Conservation (phyloP, 441 rosid genomes). For the Hura crepitans region DNA sequence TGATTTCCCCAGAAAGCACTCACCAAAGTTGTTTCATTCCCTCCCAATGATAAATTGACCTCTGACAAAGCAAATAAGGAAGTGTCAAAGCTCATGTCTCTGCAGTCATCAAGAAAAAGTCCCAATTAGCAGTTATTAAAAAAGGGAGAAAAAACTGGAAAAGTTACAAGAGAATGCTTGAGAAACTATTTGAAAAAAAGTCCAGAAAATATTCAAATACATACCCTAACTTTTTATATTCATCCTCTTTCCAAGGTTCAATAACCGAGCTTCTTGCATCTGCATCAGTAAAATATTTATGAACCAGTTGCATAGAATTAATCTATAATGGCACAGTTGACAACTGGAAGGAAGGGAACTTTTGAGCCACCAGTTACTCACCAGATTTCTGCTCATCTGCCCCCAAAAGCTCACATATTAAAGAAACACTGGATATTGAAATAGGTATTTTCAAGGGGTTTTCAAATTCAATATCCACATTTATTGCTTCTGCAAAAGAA, state of each 20-base stretch:
- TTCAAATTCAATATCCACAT: constrained; percentile 66
- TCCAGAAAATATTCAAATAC: constrained; percentile 2
- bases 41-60: constrained; percentile 56
- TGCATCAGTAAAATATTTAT: constrained; percentile 30
- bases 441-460: constrained; percentile 78
- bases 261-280: constrained; percentile 47
- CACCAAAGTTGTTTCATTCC: constrained; percentile 65
- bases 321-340: constrained; percentile 1
- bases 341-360: constrained; percentile 3
- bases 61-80: constrained; percentile 66
- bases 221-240: constrained; percentile 41
- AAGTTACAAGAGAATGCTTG: background rate
- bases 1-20: constrained; percentile 32
- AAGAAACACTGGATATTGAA: constrained; percentile 63
- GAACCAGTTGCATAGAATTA: constrained; percentile 13
- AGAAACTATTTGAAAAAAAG: background rate
- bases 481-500: constrained; percentile 66
- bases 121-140: constrained; percentile 19
- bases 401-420: constrained; percentile 68
- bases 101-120: constrained; percentile 32
- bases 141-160: background rate
- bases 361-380: constrained; percentile 32
- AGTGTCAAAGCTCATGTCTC: constrained; percentile 43
- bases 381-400: constrained; percentile 65
- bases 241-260: constrained; percentile 44